Conservation (phyloP, 1,284 basidiomycete species). For the Phellopilus nigrolimitatus region DNA sequence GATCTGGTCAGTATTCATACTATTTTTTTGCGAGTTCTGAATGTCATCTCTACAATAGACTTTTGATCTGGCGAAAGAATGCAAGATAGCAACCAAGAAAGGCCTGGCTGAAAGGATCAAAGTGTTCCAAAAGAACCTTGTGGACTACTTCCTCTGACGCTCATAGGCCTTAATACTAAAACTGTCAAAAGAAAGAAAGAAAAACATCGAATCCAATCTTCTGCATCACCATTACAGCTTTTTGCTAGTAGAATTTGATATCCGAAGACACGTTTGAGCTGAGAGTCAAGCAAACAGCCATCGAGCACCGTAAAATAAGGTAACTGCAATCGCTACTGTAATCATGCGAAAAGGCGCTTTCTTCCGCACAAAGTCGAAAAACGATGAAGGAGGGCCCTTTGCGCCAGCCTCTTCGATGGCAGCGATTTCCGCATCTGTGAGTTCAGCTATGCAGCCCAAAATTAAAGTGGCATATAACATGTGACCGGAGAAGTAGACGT, state of each 20-base stretch:
- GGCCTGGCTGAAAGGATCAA: background rate
- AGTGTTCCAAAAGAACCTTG: background rate
- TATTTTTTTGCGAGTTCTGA: background rate
- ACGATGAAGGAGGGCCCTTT: slow-evolving; percentile 23
- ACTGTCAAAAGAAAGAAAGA: too few relatives aligned
- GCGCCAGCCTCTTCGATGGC: slow-evolving; percentile 41
- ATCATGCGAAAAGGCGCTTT: background rate
- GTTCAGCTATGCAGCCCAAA: slow-evolving; percentile 24
- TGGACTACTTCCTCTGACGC: background rate
- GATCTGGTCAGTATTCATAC: background rate
- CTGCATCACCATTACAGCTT: too few relatives aligned
- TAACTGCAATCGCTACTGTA: background rate
- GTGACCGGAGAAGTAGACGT: slow-evolving; percentile 20
- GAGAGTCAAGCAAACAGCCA: background rate
- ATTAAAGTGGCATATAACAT: background rate
- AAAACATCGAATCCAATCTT: too few relatives aligned
- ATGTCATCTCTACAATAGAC: background rate
- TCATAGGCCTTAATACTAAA: too few relatives aligned
- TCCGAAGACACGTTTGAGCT: too few relatives aligned
- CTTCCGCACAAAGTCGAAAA: too few relatives aligned
- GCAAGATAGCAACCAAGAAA: background rate
- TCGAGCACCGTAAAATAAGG: background rate
- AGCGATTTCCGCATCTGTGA: slow-evolving; percentile 36
- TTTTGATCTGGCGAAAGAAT: background rate
- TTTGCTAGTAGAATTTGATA: too few relatives aligned